Percentiles rank a stretch among this genome's conserved stretches.
Conservation (phyloP, 106 monocot species). For the Amphibolis antarctica region DNA sequence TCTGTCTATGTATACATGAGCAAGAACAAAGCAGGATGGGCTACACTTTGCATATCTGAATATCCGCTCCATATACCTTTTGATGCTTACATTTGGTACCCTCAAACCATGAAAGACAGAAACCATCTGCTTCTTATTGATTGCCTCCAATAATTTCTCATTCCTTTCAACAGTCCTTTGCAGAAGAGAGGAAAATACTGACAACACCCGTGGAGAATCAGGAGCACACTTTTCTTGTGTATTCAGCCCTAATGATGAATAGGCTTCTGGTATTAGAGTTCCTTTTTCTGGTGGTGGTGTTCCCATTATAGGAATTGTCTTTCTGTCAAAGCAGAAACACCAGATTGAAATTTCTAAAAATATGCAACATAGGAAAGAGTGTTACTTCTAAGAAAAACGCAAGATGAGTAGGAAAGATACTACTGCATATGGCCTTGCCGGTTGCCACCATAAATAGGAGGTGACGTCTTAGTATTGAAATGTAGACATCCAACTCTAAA, state of each 20-base stretch:
- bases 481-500: too few relatives aligned
- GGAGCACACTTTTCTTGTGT: slow-evolving; percentile 22
- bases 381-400: too few relatives aligned
- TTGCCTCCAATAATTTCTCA: slow-evolving; percentile 29
- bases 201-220: slow-evolving; percentile 36
- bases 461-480: too few relatives aligned
- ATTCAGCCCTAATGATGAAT: slow-evolving; percentile 39
- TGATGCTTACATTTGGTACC: slow-evolving; percentile 42
- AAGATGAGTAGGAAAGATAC: too few relatives aligned
- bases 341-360: too few relatives aligned
- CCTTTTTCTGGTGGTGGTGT: slow-evolving; percentile 15
- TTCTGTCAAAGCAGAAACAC: too few relatives aligned
- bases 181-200: slow-evolving; percentile 39
- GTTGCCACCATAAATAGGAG: too few relatives aligned
- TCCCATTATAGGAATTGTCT: slow-evolving; percentile 11
- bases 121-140: slow-evolving; percentile 14
- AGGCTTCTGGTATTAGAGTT: slow-evolving; percentile 17
- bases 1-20: slow-evolving; percentile 56
- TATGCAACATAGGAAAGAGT: too few relatives aligned
- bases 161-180: slow-evolving; percentile 39
- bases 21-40: slow-evolving; percentile 67
- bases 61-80: slow-evolving; percentile 50
- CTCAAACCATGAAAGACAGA: slow-evolving; percentile 65
- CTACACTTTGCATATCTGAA: slow-evolving; percentile 75
- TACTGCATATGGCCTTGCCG: too few relatives aligned